These are phyloP conservation scores for Gamsiella multidivaricata DNA, from an alignment of 192 early-diverging fungal species.

Conservation along the genomic window DNA sequence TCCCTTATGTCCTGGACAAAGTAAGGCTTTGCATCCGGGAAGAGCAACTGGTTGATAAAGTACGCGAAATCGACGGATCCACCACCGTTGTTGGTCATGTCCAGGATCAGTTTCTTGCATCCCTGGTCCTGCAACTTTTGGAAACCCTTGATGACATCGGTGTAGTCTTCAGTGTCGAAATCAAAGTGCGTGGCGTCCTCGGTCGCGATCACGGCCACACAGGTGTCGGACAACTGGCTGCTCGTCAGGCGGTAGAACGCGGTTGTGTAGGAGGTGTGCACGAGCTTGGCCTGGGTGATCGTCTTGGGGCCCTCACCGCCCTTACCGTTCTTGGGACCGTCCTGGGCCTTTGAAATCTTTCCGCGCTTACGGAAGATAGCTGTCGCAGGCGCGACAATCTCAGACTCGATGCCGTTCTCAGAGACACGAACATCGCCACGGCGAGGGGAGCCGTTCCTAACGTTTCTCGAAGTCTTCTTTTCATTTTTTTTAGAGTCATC, in stretches of 20 bases:
- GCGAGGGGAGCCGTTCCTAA: neutral
- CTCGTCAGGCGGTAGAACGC: constrained; percentile 24
- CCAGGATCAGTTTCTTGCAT: constrained; percentile 45
- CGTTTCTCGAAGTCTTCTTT: too few relatives aligned
- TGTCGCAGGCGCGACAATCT: constrained; percentile 7
- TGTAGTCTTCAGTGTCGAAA: neutral
- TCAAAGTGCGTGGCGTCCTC: neutral
- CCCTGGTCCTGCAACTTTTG: constrained; percentile 20
- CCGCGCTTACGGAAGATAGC: constrained; percentile 28
- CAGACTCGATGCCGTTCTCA: neutral
- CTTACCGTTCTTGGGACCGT: neutral
- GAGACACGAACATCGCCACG: neutral
- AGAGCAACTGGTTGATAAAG: constrained; percentile 48
- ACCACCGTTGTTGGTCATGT: constrained; percentile 55
- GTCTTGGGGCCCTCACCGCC: neutral
- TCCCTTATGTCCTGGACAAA: constrained; percentile 22
- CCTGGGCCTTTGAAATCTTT: neutral
- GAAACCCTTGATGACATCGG: constrained; percentile 23
- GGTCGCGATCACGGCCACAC: constrained; percentile 24
- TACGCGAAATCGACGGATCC: constrained; percentile 39
- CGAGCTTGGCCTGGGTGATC: constrained; percentile 24
- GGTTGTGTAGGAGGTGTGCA: neutral
- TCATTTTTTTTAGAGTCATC: too few relatives aligned
- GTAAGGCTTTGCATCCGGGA: constrained; percentile 36
- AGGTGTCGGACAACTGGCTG: constrained; percentile 10